phyloP scores from a whole-genome alignment of 352 stramenopile genomes.

The Pythium periplocum region DNA sequence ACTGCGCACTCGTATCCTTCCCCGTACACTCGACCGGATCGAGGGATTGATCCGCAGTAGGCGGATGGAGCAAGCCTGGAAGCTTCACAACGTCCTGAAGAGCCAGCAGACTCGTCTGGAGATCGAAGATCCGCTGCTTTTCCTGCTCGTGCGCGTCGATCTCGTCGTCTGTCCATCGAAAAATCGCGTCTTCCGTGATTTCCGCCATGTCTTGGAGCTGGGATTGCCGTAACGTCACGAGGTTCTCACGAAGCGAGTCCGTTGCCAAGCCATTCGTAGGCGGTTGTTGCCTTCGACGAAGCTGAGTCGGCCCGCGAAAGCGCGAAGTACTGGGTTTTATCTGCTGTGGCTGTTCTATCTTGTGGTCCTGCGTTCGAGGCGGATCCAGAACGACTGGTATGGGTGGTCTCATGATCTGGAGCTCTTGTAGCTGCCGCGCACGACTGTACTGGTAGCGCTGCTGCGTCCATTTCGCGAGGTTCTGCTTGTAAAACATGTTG shows the following conservation, averaged over 20 bases:
- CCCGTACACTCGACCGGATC: not conserved
- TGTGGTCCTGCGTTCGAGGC: not conserved
- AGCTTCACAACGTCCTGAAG: constrained; percentile 26
- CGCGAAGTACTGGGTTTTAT: too few species aligned
- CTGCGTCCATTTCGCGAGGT: constrained; percentile 38
- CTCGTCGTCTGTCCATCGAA: constrained; percentile 46
- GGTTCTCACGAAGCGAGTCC: not conserved
- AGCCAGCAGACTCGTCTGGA: constrained; percentile 25
- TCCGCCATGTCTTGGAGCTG: constrained; percentile 16
- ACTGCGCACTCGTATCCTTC: not conserved
- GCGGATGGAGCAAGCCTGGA: constrained; percentile 1
- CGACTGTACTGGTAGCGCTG: constrained; percentile 12
- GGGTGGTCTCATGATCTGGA: constrained; percentile 8
- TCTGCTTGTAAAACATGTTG: constrained; percentile 42
- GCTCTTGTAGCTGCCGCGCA: constrained; percentile 9
- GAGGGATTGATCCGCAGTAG: not conserved
- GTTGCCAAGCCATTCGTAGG: not conserved
- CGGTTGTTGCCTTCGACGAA: not conserved
- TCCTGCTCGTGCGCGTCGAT: constrained; percentile 38
- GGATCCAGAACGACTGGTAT: not conserved
- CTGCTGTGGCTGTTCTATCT: not conserved
- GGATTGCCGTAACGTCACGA: too few species aligned
- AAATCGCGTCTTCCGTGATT: constrained; percentile 8
- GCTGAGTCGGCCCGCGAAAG: not conserved
- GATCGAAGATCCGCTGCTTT: constrained; percentile 35